Base-by-base conservation (phyloP, 2,329 filamentous ascomycete genomes). In the Xylariomycetidae sp. region DNA sequence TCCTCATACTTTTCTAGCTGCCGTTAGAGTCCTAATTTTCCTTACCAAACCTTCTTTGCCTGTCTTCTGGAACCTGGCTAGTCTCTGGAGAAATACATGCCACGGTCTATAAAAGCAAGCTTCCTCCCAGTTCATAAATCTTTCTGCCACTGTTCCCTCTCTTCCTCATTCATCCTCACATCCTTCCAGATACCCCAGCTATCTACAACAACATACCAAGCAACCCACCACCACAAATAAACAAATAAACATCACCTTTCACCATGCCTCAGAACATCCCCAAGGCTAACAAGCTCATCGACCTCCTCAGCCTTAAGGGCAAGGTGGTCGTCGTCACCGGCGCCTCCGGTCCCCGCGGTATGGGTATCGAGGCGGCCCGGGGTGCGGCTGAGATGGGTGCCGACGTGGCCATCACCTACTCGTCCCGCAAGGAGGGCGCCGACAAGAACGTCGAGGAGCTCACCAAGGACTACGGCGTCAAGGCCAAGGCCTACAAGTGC, bases 271-370 rank as follows among this genome's bases (percentile, higher is more conserved):
- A 73, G 50, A 46, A 61, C 53, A 61, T 80, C 41, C 77, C 80
- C 51, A 59, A 75, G 52, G 63, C 76, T 43, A 65, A 66, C 44
- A 66, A 65, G 49, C 72, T 86, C 49, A 58, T 69, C 44, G 82
- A 81, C 54, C 74, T 86, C 48, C 81, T 87, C 63, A 83, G 77
- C 50, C 68, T 86, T 41, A 83, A 82, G 62, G 80, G 81, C 49
- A 82, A 82, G 61, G 83, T 83, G 31, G 76, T 83, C 45, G 75
- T 86, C 48, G 67, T 87, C 41, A 81, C 80, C 4, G 82, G 82
- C 38, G 80, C 80, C 10, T 83, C 77, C 20, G 80, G 79, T 8
- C 74, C 85, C 36, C 77, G 74, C 22, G 82, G 82, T 41, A 85
- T 86, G 60, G 82, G 82, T 40, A 73, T 84, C 17, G 74, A 79